Base-by-base conservation (phyloP, 1,284 basidiomycete genomes). In the Trichosporon ovoides region DNA sequence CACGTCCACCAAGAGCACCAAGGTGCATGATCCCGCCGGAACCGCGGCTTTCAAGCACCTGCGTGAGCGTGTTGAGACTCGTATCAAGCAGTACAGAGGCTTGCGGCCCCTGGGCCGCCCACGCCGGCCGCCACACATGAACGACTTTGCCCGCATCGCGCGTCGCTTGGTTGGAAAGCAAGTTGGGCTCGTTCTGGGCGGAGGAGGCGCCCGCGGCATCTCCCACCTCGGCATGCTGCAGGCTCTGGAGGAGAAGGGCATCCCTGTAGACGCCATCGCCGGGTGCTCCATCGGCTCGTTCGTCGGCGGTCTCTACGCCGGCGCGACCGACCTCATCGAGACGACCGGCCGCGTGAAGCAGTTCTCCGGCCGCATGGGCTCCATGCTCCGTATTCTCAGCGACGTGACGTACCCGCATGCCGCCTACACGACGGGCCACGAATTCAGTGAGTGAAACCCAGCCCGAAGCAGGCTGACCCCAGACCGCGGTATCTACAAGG, bases 401-500 rank as follows among this genome's bases (percentile, higher is more conserved):
- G 95, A 98, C 77, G 85, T 98, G 53, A 98, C 95, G 7, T 98
- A 97, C 75, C 96, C 95, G 0, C 85, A 96, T 28, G 91, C 96
- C 40, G 93, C 95, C 3, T 99, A 98, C 77, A 98, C 95, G 0
- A 98, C 96, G 24, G 95, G 92, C 6, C 92, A 95, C 68, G 92
- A 94, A 77, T 95, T 94, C 76, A 78, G 74, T 76, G 53, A 71
- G 74, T 71, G 11, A 12, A 14, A n/a, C 24, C n/a, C 9, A 28
- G 16, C 18, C 20, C 3, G 14, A 14, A n/a, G 43, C 4, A 10
- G 14, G 53, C 66, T 70, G 61, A 69, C 57, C 4, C 2, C 59
- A 75, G 71, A 77, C 64, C 65, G 75, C 55, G 75, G 74, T 55
- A 71, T 76, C 34, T 61, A 77, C 68, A 78, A 78, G 58, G 74